Evolutionary conservation across 2,329 filamentous ascomycete genomes (phyloP).

Genomic region (Akanthomyces muscarius): DNA sequence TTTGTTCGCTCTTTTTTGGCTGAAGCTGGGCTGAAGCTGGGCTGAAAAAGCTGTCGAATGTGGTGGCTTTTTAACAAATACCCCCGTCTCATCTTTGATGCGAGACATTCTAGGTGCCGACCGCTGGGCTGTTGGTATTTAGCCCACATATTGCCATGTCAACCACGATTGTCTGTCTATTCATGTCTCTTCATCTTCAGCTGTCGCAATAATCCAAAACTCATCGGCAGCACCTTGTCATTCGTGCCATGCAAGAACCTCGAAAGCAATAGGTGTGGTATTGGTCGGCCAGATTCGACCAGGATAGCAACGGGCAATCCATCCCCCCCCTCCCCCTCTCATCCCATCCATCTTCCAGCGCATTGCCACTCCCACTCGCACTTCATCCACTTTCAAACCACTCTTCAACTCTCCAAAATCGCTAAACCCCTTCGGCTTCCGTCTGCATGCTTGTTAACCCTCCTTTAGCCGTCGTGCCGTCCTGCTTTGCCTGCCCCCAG

Average conservation of each 20-base stretch:
- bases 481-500: not conserved
- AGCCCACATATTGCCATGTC: conserved; percentile 4
- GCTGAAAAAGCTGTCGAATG: not conserved
- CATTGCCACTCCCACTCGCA: too few species aligned
- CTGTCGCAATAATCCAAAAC: too few species aligned
- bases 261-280: not conserved
- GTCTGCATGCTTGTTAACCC: not conserved
- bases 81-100: not conserved
- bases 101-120: not conserved
- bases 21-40: not conserved
- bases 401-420: too few species aligned
- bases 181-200: not conserved
- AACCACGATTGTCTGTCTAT: not conserved
- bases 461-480: not conserved
- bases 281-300: not conserved
- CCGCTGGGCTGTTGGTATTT: not conserved
- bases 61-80: not conserved
- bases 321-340: too few species aligned
- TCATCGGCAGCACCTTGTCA: too few species aligned
- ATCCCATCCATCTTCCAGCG: too few species aligned
- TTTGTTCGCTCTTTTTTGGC: not conserved
- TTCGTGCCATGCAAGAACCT: too few species aligned
- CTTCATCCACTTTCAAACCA: too few species aligned
- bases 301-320: too few species aligned
- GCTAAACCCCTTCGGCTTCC: too few species aligned